phyloP scores from a whole-genome alignment of 2,329 filamentous ascomycete genomes.

The Xylaria sp. region DNA sequence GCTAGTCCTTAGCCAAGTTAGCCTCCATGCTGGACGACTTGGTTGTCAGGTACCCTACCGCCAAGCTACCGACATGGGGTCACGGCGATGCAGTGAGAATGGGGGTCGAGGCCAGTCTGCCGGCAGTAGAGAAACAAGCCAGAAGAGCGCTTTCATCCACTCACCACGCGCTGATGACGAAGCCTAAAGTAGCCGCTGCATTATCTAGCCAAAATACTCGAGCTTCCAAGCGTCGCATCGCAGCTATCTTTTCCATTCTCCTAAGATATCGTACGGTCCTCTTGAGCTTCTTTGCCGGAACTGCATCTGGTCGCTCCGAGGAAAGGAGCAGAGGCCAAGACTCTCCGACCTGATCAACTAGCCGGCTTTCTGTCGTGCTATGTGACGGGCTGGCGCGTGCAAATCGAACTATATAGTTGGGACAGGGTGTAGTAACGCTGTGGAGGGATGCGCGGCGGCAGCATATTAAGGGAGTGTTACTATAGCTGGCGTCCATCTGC shows the following conservation, averaged over 20 bases:
- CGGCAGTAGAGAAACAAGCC: conserved; percentile 33
- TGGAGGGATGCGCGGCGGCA: conserved; percentile 15
- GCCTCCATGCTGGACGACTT: conserved; percentile 25
- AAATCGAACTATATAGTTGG: conserved; percentile 17
- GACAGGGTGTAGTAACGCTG: conserved; percentile 7
- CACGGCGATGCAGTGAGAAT: conserved; percentile 23
- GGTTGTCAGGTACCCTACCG: conserved; percentile 30
- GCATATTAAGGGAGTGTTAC: conserved; percentile 27
- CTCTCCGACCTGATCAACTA: conserved; percentile 25
- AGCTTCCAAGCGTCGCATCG: conserved; percentile 44
- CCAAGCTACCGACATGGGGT: conserved; percentile 28
- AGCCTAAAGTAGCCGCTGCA: conserved; percentile 32
- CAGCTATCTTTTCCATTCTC: conserved; percentile 44
- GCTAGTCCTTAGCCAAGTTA: conserved; percentile 1
- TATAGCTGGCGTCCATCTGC: conserved; percentile 19
- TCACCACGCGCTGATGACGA: conserved; percentile 34
- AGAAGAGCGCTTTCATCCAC: conserved; percentile 21
- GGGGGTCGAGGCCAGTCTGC: conserved; percentile 35
- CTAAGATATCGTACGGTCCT: conserved; percentile 26
- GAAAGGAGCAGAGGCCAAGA: conserved; percentile 26
- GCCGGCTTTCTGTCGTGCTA: conserved; percentile 27
- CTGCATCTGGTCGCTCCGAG: conserved; percentile 24
- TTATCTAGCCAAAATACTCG: conserved; percentile 45
- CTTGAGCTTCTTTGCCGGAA: conserved; percentile 22
- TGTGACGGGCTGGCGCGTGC: conserved; percentile 27